These are phyloP conservation scores for Cucurbita maxima DNA, from an alignment of 306 rosid species.

Conservation along the genomic window DNA sequence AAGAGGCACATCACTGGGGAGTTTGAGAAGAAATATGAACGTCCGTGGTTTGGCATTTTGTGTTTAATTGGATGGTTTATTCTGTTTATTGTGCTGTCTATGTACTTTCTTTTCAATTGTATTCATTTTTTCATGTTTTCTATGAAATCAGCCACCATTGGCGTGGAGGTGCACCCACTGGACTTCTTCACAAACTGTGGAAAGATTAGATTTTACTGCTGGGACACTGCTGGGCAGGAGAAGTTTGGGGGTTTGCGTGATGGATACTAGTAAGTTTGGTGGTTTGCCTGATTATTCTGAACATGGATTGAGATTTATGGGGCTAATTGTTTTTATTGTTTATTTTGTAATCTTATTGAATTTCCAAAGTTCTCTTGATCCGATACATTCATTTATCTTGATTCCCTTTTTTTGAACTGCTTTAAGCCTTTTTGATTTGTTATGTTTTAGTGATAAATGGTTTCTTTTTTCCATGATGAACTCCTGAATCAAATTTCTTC, in stretches of 20 bases:
- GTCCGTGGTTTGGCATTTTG: slow-evolving; percentile 7
- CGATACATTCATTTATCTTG: background rate
- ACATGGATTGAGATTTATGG: background rate
- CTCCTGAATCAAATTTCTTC: background rate
- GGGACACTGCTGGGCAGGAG: slow-evolving; percentile 8
- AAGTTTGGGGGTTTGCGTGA: background rate
- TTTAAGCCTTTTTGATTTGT: background rate
- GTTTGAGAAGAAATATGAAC: slow-evolving; percentile 75
- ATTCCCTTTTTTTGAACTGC: background rate
- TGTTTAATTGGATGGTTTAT: background rate
- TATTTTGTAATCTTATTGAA: background rate
- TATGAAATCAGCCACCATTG: background rate
- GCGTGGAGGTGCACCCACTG: slow-evolving; percentile 1
- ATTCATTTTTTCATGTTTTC: background rate
- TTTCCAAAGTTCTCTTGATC: background rate
- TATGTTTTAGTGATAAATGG: background rate
- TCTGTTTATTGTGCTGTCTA: too few species aligned
- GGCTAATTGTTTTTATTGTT: background rate
- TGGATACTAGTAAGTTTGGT: background rate
- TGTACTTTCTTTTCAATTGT: too few species aligned
- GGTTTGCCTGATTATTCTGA: background rate
- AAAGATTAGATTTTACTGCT: slow-evolving; percentile 2
- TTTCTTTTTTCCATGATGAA: background rate
- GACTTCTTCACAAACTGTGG: slow-evolving; percentile 3
- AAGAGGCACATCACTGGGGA: slow-evolving; percentile 73